Base-by-base conservation (phyloP, 2,329 filamentous ascomycete genomes). In the Dactylellina haptotyla region DNA sequence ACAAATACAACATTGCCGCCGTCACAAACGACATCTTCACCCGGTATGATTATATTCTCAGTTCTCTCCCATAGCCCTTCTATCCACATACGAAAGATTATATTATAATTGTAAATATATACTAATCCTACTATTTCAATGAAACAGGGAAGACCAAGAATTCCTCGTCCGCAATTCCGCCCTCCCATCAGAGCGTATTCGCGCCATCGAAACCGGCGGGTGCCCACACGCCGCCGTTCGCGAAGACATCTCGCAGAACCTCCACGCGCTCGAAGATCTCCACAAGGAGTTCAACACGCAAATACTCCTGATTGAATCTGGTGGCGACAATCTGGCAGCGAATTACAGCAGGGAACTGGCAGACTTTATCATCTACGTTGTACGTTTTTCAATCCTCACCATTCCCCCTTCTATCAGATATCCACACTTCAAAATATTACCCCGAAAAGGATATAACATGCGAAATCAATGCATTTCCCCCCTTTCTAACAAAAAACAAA, bases 1-100 rank as follows among this genome's bases (percentile, higher is more conserved):
- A 89, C 56, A 84, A 87, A 63, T 93, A 91, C 86, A 92, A 89
- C 80, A 90, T 99, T 79, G 95, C 95, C 0, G 95, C 93, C 72
- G 94, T 99, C 20, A 99, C 95, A 54, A 98, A 98, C 85, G 94
- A 98, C 85, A 98, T 98, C 85, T 98, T 98, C 85, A 98, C 94
- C 16, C 64, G 66, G 58, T 51, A 67, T 26, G 12, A n/a, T n/a
- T 10, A 23, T 26, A 16, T 18, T 26, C 45, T 18, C 28, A 20
- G 50, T 54, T 61, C 62, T 51, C 66, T 59, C 45, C 1, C 1
- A 34, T 34, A n/a, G 32, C 32, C 14, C 14, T 16, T 3, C 39
- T 16, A 75, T 41, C 62, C 48, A 5, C 23, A 10, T 12, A 50
- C 20, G 14, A 12, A 50, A n/a, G 16, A 25, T 50, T 25, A 26